Conservation (phyloP, 1,284 basidiomycete species). For the Naganishia sp. region DNA sequence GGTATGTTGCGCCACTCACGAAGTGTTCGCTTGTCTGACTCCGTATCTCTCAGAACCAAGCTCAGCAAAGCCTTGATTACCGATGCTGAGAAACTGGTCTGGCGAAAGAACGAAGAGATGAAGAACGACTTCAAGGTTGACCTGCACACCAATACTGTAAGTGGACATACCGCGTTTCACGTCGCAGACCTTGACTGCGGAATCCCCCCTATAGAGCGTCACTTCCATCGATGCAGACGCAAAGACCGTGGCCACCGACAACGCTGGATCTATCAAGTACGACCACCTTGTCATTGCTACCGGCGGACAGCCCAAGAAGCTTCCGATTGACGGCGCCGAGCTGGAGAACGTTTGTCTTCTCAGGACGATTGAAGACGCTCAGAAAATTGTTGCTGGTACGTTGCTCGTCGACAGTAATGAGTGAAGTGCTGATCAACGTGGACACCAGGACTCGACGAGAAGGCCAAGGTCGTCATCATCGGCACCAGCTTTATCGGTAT, state of each 20-base stretch:
- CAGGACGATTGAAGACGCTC: conserved; percentile 69
- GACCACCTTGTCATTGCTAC: conserved; percentile 73
- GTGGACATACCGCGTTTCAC: conserved; percentile 39
- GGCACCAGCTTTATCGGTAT: conserved; percentile 92
- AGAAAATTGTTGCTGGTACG: conserved; percentile 71
- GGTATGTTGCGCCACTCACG: conserved; percentile 55
- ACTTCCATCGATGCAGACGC: conserved; percentile 65
- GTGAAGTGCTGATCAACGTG: not conserved
- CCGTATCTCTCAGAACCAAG: conserved; percentile 65
- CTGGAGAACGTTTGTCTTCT: conserved; percentile 79
- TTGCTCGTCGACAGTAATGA: conserved; percentile 19
- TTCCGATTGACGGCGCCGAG: conserved; percentile 77
- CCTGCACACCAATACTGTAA: conserved; percentile 67
- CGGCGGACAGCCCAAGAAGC: conserved; percentile 62
- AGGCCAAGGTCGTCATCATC: conserved; percentile 78
- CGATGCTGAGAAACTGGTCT: conserved; percentile 74
- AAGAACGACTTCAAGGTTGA: conserved; percentile 79
- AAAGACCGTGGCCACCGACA: conserved; percentile 65
- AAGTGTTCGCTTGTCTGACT: not conserved
- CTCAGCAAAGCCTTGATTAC: conserved; percentile 83
- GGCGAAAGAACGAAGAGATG: conserved; percentile 69
- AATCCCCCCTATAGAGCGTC: conserved; percentile 58
- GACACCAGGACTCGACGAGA: conserved; percentile 55
- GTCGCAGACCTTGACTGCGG: not conserved
- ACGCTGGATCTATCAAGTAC: conserved; percentile 63